phyloP scores from a whole-genome alignment of 352 stramenopile genomes.

The Globisporangium abappressorium region DNA sequence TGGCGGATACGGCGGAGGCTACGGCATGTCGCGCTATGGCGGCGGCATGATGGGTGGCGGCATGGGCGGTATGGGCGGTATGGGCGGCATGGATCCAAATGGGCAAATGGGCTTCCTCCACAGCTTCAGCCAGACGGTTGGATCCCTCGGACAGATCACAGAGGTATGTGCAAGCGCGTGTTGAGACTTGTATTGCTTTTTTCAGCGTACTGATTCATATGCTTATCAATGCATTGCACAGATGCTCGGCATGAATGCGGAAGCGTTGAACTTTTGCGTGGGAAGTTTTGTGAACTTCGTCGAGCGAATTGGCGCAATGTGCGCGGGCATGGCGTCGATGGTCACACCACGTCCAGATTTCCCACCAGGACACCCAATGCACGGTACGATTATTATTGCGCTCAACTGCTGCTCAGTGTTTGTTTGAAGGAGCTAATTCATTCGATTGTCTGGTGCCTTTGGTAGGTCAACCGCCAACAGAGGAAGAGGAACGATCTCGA shows the following conservation, averaged over 20 bases:
- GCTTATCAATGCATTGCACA: slow-evolving; percentile 8
- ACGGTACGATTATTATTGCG: slow-evolving; percentile 34
- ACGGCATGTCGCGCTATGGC: slow-evolving; percentile 30
- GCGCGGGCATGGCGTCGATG: slow-evolving; percentile 62
- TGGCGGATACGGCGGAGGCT: slow-evolving; percentile 28
- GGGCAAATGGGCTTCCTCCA: slow-evolving; percentile 52
- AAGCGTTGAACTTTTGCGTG: slow-evolving; percentile 74
- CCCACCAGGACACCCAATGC: slow-evolving; percentile 67
- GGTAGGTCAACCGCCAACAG: slow-evolving; percentile 51
- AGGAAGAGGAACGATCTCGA: slow-evolving; percentile 74
- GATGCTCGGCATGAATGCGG: slow-evolving; percentile 75
- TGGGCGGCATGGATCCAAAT: slow-evolving; percentile 53
- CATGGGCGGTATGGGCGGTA: slow-evolving; percentile 23
- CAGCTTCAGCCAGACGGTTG: slow-evolving; percentile 69
- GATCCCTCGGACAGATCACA: slow-evolving; percentile 71
- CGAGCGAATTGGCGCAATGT: slow-evolving; percentile 81
- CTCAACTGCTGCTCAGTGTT: no score
- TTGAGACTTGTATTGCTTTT: background rate
- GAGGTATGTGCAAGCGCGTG: slow-evolving; percentile 28
- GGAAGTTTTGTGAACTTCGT: slow-evolving; percentile 81
- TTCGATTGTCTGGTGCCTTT: background rate
- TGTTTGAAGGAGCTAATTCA: background rate
- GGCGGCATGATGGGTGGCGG: slow-evolving; percentile 30
- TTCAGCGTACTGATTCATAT: slow-evolving; percentile 3
- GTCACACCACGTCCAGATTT: slow-evolving; percentile 60